phyloP scores from a whole-genome alignment of 2,329 filamentous ascomycete genomes.

The Nothomitra cinnamomea region DNA sequence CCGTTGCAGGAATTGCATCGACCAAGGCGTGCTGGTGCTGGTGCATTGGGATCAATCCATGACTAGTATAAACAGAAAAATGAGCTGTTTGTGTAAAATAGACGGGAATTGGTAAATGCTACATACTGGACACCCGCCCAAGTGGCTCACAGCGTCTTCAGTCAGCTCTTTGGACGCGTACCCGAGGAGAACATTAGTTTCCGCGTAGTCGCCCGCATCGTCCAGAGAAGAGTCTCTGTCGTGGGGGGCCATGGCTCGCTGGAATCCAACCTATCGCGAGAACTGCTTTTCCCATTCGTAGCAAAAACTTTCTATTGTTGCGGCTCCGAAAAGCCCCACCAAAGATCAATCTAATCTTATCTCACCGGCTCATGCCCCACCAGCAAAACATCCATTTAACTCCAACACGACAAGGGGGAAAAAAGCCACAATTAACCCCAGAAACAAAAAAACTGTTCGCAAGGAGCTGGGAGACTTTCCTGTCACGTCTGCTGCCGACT shows the following conservation, averaged over 20 bases:
- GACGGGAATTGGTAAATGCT: neutral
- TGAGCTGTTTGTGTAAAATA: constrained; percentile 5
- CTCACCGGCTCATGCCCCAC: neutral
- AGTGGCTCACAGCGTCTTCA: constrained; percentile 69
- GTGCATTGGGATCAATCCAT: constrained; percentile 59
- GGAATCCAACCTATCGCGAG: neutral
- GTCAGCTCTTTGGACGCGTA: constrained; percentile 69
- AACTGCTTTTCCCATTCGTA: neutral
- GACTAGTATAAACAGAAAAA: constrained; percentile 33
- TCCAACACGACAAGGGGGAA: no score
- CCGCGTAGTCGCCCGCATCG: constrained; percentile 51
- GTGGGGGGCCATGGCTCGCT: constrained; percentile 48
- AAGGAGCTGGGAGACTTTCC: no score
- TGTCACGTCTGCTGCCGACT: no score
- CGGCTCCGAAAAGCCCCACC: neutral
- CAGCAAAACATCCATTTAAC: no score
- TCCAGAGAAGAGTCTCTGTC: constrained; percentile 69
- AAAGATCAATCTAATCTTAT: neutral
- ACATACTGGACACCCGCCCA: constrained; percentile 69
- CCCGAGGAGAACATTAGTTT: constrained; percentile 78
- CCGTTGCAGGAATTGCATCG: constrained; percentile 79
- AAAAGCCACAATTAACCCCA: no score
- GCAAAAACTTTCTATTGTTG: neutral
- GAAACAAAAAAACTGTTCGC: no score
- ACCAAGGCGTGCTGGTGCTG: constrained; percentile 60